Base-by-base conservation (phyloP, 306 rosid species). In the Echinosophora koreensis region DNA sequence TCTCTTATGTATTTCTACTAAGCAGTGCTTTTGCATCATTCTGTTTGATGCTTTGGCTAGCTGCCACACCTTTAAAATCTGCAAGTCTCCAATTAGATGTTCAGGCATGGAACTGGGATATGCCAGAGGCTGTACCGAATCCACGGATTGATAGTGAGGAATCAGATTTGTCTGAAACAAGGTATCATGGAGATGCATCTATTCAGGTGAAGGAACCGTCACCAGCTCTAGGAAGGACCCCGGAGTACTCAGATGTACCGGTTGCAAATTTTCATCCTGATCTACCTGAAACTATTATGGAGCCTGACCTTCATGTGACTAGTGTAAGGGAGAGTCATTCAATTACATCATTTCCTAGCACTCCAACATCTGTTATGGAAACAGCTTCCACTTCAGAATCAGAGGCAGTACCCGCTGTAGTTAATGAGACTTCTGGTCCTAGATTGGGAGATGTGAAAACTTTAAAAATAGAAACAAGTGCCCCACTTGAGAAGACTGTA, bases 61-160 rank as follows among this genome's bases (percentile, higher is more conserved):
- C 89, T 9, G 88, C 96, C 50, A 94, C 98, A 16, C 97, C 98
- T 1, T 80, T 94, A 77, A 91, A 85, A 81, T 94, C 97, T 74
- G 88, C 92, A 5, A 84, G 78, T 80, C 80, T 73, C 60, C 86
- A 77, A 77, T 76, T 84, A 67, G 88, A 85, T 79, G 82, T 83
- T 74, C 89, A 80, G 85, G 83, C 41, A 16, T 89, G 84, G 88
- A 78, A 80, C 81, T 85, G 85, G 91, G 89, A 82, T 72, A 3
- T 46, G 64, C 85, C 82, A 6, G 78, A 87, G 72, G 69, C 83
- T 69, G 18, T 74, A 39, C 72, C 83, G 15, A 87, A 76, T 74
- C 38, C 63, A 1, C 51, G 32, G 22, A 64, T 22, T 7, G 68
- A 67, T 76, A 70, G 65, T 49, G 87, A 78, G 71, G 81, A 79